Evolutionary conservation across 805 yeast genomes (phyloP).

Genomic region (Candida sphagnicola): DNA sequence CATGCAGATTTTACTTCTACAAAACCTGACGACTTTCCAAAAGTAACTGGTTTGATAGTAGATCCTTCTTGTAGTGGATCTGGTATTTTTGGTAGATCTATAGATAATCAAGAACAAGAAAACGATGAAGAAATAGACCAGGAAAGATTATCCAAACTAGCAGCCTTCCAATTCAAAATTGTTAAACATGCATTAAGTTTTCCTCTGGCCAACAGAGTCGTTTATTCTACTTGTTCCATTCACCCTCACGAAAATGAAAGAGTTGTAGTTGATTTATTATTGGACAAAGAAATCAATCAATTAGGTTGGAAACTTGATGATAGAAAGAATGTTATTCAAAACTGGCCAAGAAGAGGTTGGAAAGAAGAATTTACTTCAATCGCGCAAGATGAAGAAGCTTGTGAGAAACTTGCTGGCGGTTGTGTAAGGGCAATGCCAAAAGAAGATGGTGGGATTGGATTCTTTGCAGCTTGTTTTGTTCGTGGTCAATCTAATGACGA

Average conservation of each 20-base stretch:
- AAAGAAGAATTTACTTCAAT: constrained; percentile 57
- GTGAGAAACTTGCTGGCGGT: constrained; percentile 61
- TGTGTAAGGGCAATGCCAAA: constrained; percentile 84
- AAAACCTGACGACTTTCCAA: constrained; percentile 53
- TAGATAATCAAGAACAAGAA: constrained; percentile 36
- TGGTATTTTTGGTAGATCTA: constrained; percentile 90
- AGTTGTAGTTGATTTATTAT: constrained; percentile 76
- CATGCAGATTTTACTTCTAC: constrained; percentile 64
- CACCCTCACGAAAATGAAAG: constrained; percentile 93
- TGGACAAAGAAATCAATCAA: constrained; percentile 57
- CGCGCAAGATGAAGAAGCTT: constrained; percentile 39
- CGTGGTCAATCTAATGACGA: constrained; percentile 11
- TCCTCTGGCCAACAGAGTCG: constrained; percentile 72
- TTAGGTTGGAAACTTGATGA: constrained; percentile 74
- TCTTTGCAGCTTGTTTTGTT: constrained; percentile 91
- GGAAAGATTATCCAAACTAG: constrained; percentile 66
- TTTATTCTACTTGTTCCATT: constrained; percentile 93
- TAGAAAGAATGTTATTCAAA: constrained; percentile 64
- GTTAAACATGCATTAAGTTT: constrained; percentile 84
- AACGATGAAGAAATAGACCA: constrained; percentile 48
- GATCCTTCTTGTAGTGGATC: constrained; percentile 99
- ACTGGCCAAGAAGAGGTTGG: constrained; percentile 85
- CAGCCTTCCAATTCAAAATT: constrained; percentile 84
- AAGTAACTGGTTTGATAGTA: constrained; percentile 77
- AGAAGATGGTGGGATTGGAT: constrained; percentile 97